Evolutionary conservation across 2,329 filamentous ascomycete genomes (phyloP).

Genomic region (Colletotrichum melonis): DNA sequence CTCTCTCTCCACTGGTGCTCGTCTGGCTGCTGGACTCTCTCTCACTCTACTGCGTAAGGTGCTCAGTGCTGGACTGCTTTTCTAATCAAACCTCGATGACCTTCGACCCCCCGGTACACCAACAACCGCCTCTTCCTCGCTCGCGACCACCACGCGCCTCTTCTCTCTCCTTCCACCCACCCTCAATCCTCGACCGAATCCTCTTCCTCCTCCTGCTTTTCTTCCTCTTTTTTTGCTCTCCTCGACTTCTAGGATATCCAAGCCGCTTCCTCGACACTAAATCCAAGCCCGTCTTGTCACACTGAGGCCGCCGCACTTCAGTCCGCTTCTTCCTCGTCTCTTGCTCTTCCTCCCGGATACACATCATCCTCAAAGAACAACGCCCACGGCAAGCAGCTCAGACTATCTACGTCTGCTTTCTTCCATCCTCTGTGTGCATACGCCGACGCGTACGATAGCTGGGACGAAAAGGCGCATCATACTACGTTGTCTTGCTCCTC

Average conservation of each 20-base stretch:
- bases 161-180: conserved; percentile 20
- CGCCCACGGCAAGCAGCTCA: background rate
- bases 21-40: background rate
- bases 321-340: conserved; percentile 4
- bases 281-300: background rate
- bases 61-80: conserved; percentile 25
- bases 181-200: conserved; percentile 32
- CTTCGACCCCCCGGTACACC: background rate
- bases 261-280: conserved; percentile 12
- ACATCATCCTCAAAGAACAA: background rate
- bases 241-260: conserved; percentile 23
- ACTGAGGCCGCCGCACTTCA: conserved; percentile 30
- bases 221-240: background rate
- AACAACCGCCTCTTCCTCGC: conserved; percentile 13
- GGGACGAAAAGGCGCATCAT: conserved; percentile 13
- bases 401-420: conserved; percentile 6
- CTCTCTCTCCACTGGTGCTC: background rate
- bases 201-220: conserved; percentile 34
- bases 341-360: conserved; percentile 4
- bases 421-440: conserved; percentile 21
- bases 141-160: background rate
- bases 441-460: conserved; percentile 31
- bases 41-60: background rate
- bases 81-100: conserved; percentile 35
- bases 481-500: conserved; percentile 2